phyloP scores from a whole-genome alignment of 306 rosid species.

The Chamaecrista fasciculata region DNA sequence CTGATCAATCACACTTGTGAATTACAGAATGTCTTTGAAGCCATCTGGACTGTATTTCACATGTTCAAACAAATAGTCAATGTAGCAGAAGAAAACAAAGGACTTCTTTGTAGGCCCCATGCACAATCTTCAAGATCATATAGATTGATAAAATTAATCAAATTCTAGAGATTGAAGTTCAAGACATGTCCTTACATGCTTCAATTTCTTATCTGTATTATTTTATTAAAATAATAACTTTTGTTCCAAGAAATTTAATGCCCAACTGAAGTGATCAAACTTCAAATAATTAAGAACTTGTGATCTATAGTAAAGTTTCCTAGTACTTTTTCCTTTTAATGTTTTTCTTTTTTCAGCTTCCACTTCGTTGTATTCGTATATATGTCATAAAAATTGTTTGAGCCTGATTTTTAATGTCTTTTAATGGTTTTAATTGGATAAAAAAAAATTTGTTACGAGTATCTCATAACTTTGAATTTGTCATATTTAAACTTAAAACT shows the following conservation, averaged over 20 bases:
- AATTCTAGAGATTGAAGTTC: conserved; percentile 15
- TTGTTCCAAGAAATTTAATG: conserved; percentile 34
- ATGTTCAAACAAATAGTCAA: conserved; percentile 15
- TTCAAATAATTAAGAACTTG: no score
- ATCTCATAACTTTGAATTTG: no score
- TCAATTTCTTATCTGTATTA: not conserved
- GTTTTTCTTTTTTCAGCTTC: not conserved
- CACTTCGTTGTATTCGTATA: not conserved
- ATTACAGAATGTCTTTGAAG: conserved; percentile 46
- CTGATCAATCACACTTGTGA: not conserved
- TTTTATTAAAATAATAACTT: conserved; percentile 23
- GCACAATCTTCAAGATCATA: not conserved
- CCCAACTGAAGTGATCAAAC: conserved; percentile 16
- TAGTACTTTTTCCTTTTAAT: not conserved
- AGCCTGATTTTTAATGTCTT: no score
- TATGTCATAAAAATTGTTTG: not conserved
- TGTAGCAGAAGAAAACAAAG: not conserved
- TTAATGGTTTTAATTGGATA: no score
- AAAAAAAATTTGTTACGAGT: no score
- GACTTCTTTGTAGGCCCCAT: conserved; percentile 6
- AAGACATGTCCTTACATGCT: conserved; percentile 25
- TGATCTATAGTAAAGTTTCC: no score
- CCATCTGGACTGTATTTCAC: conserved; percentile 37
- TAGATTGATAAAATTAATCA: conserved; percentile 14
- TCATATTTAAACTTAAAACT: no score